phyloP scores from a whole-genome alignment of 176 grass and related monocot genomes.

The Ensete glaucum region DNA sequence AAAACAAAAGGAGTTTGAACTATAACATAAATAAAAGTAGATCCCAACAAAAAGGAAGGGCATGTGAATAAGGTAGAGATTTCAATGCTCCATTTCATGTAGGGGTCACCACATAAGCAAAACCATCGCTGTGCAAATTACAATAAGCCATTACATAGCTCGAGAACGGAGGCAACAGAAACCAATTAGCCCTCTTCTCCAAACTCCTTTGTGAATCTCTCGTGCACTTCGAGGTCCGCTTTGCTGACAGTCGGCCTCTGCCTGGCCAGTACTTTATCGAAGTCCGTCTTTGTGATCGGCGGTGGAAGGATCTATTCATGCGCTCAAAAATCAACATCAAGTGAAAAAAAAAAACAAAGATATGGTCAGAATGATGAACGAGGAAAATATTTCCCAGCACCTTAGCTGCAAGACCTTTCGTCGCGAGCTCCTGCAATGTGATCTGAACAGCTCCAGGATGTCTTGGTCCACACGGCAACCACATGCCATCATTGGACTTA shows the following conservation, averaged over 20 bases:
- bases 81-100: background rate
- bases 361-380: background rate
- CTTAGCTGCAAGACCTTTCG: conserved; percentile 65
- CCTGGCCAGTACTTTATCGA: conserved; percentile 68
- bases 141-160: background rate
- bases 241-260: conserved; percentile 91
- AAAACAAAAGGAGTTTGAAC: too few relatives aligned
- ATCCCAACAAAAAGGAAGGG: too few relatives aligned
- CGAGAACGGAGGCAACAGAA: background rate
- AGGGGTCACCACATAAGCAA: background rate
- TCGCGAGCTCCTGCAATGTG: conserved; percentile 81
- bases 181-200: conserved; percentile 79
- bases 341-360: background rate
- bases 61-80: background rate
- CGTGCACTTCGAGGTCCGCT: conserved; percentile 83
- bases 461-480: conserved; percentile 87
- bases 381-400: conserved; percentile 17
- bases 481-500: conserved; percentile 47
- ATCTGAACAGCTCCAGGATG: conserved; percentile 60
- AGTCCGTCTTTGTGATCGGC: conserved; percentile 64
- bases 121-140: background rate
- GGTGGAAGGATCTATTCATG: conserved; percentile 65
- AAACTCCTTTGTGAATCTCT: conserved; percentile 95
- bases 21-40: too few relatives aligned
- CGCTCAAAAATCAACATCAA: background rate